Percentiles rank a stretch among this genome's conserved stretches.
Conservation (phyloP, 1,284 basidiomycete species). For the Kwoniella shivajii region DNA sequence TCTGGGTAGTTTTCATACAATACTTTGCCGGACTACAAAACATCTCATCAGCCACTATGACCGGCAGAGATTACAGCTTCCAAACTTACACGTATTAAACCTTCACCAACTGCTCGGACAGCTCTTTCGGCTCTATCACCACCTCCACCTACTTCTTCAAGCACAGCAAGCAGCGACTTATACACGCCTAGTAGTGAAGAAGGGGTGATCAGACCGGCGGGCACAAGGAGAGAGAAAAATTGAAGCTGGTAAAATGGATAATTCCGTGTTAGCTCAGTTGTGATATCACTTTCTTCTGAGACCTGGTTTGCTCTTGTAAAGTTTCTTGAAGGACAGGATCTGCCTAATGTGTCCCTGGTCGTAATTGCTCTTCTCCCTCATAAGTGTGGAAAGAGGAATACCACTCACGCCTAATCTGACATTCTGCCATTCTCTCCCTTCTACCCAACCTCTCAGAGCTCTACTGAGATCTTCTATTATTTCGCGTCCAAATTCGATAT, state of each 20-base stretch:
- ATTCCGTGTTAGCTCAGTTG: background rate
- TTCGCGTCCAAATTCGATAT: slow-evolving; percentile 65
- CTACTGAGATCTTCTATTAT: slow-evolving; percentile 87
- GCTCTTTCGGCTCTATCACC: slow-evolving; percentile 81
- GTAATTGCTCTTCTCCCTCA: too few species aligned
- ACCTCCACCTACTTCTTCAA: slow-evolving; percentile 88
- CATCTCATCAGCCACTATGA: slow-evolving; percentile 53
- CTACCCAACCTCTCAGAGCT: slow-evolving; percentile 79
- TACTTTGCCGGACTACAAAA: slow-evolving; percentile 52
- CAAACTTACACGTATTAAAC: slow-evolving; percentile 71
- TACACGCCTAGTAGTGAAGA: slow-evolving; percentile 76
- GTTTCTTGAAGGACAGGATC: too few species aligned
- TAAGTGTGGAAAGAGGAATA: too few species aligned
- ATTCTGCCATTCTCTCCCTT: slow-evolving; percentile 84
- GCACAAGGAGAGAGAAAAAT: slow-evolving; percentile 83
- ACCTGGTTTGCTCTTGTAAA: too few species aligned
- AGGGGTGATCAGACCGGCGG: slow-evolving; percentile 70
- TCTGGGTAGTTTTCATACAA: slow-evolving; percentile 37
- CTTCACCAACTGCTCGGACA: slow-evolving; percentile 82
- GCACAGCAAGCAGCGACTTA: slow-evolving; percentile 76
- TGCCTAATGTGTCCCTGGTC: too few species aligned
- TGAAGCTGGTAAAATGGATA: slow-evolving; percentile 64
- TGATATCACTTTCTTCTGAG: background rate
- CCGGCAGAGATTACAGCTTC: background rate
- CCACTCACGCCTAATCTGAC: slow-evolving; percentile 75